These are phyloP conservation scores for Pythium rishiriense DNA, from an alignment of 352 stramenopile species.

Conservation along the genomic window DNA sequence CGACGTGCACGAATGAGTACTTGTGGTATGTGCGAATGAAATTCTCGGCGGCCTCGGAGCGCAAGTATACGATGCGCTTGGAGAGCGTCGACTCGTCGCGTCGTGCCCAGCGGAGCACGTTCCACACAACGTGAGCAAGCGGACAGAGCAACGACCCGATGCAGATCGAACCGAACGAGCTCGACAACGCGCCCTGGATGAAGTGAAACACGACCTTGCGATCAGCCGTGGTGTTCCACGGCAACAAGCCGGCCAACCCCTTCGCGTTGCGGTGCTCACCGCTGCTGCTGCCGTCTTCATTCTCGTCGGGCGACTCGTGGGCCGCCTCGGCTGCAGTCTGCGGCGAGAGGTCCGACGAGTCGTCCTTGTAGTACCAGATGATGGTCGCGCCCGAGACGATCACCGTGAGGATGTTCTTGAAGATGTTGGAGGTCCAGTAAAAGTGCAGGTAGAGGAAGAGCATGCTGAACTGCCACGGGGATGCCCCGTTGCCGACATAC, in stretches of 20 bases:
- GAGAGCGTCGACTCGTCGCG: constrained; percentile 72
- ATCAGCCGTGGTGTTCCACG: constrained; percentile 29
- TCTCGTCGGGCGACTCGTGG: constrained; percentile 32
- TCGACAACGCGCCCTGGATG: constrained; percentile 57
- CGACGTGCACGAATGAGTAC: constrained; percentile 84
- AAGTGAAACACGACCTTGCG: constrained; percentile 74
- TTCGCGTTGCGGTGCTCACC: neutral
- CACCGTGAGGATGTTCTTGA: constrained; percentile 83
- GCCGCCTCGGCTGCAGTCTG: constrained; percentile 33
- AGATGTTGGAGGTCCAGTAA: constrained; percentile 87
- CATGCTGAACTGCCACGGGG: constrained; percentile 70
- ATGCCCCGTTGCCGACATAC: constrained; percentile 55
- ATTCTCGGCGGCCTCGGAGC: constrained; percentile 60
- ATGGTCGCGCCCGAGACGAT: constrained; percentile 79
- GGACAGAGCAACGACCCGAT: constrained; percentile 81
- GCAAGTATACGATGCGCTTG: constrained; percentile 55
- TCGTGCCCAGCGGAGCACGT: constrained; percentile 67
- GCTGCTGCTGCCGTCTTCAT: constrained; percentile 11
- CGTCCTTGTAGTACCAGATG: constrained; percentile 85
- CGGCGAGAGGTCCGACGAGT: constrained; percentile 59
- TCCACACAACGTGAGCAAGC: constrained; percentile 77
- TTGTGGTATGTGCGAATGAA: constrained; percentile 89
- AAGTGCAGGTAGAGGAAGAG: constrained; percentile 83
- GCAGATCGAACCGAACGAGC: constrained; percentile 82
- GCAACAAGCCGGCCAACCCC: constrained; percentile 10